These are phyloP conservation scores for Populus pruinosa DNA, from an alignment of 345 rosid species.

Conservation along the genomic window DNA sequence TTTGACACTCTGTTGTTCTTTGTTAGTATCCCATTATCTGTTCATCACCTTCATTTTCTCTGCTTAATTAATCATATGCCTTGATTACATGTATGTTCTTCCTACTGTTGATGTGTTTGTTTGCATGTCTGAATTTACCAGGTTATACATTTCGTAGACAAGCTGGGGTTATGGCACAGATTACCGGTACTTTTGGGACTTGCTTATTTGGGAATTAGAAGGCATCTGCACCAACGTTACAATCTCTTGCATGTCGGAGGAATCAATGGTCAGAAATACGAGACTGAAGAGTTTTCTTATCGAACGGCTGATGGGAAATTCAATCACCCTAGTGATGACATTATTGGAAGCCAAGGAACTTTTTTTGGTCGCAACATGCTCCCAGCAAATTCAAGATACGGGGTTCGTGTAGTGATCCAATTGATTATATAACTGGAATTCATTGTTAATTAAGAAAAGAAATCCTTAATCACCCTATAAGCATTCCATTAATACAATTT, in stretches of 20 bases:
- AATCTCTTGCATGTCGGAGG: slow-evolving; percentile 64
- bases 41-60: neutral
- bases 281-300: slow-evolving; percentile 41
- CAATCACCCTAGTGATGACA: slow-evolving; percentile 57
- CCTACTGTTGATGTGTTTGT: neutral
- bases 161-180: slow-evolving; percentile 59
- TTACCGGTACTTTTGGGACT: slow-evolving; percentile 59
- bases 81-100: neutral
- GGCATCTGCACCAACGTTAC: slow-evolving; percentile 72
- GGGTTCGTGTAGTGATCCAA: slow-evolving; percentile 25
- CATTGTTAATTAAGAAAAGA: too few relatives aligned
- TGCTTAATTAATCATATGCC: too few relatives aligned
- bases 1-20: slow-evolving; percentile 54
- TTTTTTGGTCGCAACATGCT: slow-evolving; percentile 69
- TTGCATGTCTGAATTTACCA: neutral
- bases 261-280: slow-evolving; percentile 41
- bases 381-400: slow-evolving; percentile 43
- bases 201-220: slow-evolving; percentile 54
- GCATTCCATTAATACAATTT: too few relatives aligned
- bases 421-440: too few relatives aligned
- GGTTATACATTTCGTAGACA: slow-evolving; percentile 65
- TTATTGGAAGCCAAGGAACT: slow-evolving; percentile 60
- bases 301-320: slow-evolving; percentile 67
- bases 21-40: slow-evolving; percentile 29
- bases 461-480: too few relatives aligned